A percentile compares a stretch with the other conserved stretches of the same genome.
These are phyloP conservation scores for Sporothrix luriei DNA, from an alignment of 2,329 filamentous ascomycete genomes.

Conservation along the genomic window DNA sequence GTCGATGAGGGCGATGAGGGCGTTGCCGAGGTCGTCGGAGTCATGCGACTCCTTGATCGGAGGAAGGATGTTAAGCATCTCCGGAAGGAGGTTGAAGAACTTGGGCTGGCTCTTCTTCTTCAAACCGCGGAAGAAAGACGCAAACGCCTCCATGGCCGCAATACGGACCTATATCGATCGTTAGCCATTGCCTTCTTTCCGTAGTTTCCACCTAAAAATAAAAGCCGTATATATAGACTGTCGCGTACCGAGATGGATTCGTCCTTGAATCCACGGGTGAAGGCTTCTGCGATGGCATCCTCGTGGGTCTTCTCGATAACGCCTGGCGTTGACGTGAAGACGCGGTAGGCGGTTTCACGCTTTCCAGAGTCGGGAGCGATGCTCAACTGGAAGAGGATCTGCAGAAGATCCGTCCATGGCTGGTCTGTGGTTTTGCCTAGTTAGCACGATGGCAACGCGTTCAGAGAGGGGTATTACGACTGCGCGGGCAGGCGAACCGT, in stretches of 20 bases:
- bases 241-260: slow-evolving; percentile 72
- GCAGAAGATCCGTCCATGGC: slow-evolving; percentile 86
- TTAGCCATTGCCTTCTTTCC: background rate
- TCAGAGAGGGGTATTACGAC: background rate
- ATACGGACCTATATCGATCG: slow-evolving; percentile 69
- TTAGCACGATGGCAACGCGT: background rate
- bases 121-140: slow-evolving; percentile 90
- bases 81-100: slow-evolving; percentile 83
- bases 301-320: slow-evolving; percentile 97
- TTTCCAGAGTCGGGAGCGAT: slow-evolving; percentile 80
- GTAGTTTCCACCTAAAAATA: background rate
- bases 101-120: slow-evolving; percentile 84
- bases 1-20: slow-evolving; percentile 88
- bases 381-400: slow-evolving; percentile 84
- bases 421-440: slow-evolving; percentile 59
- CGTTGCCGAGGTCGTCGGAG: slow-evolving; percentile 87
- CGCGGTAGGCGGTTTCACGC: slow-evolving; percentile 89
- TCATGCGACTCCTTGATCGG: slow-evolving; percentile 91
- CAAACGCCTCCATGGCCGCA: slow-evolving; percentile 94
- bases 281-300: slow-evolving; percentile 83
- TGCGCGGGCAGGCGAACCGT: slow-evolving; percentile 60
- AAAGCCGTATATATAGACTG: background rate
- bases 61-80: slow-evolving; percentile 90
- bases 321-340: slow-evolving; percentile 90
- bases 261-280: slow-evolving; percentile 90